Conservation (phyloP, 2,329 filamentous ascomycete species). For the Cladorrhinum sp. region DNA sequence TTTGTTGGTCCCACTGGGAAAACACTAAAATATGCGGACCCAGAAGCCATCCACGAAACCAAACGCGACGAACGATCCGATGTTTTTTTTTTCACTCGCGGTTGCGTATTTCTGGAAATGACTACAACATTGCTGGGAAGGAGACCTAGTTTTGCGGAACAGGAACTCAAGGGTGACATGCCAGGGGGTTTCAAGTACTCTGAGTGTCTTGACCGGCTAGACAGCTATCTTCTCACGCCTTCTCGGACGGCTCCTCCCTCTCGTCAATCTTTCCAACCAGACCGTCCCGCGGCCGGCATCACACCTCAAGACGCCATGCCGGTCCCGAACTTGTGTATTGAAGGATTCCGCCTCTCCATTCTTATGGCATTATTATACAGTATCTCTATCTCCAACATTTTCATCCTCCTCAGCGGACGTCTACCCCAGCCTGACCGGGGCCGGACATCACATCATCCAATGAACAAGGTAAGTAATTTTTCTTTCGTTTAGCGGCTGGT, state of each 20-base stretch:
- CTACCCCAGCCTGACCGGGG: too few species aligned
- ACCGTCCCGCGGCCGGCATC: too few species aligned
- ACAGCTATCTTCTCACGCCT: constrained; percentile 20
- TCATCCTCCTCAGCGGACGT: too few species aligned
- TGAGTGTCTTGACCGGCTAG: constrained; percentile 22
- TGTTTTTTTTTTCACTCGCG: constrained; percentile 31
- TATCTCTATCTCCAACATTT: too few species aligned
- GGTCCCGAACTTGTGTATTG: too few species aligned
- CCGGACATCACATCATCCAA: too few species aligned
- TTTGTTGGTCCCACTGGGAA: constrained; percentile 27
- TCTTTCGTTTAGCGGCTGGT: constrained; percentile 25
- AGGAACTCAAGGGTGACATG: constrained; percentile 17
- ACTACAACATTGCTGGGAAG: constrained; percentile 28
- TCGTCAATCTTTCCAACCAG: too few species aligned
- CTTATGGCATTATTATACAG: too few species aligned
- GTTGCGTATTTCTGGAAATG: constrained; percentile 32
- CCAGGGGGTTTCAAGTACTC: constrained; percentile 24
- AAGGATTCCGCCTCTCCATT: too few species aligned
- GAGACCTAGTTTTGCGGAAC: constrained; percentile 22
- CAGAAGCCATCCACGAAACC: constrained; percentile 24
- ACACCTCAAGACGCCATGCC: too few species aligned
- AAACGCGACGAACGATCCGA: constrained; percentile 28
- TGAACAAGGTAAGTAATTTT: too few species aligned
- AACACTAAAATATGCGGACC: constrained; percentile 27
- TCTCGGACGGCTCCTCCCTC: too few species aligned